Conservation (phyloP, 2,329 filamentous ascomycete genomes). For the Fusarium chuoi region DNA sequence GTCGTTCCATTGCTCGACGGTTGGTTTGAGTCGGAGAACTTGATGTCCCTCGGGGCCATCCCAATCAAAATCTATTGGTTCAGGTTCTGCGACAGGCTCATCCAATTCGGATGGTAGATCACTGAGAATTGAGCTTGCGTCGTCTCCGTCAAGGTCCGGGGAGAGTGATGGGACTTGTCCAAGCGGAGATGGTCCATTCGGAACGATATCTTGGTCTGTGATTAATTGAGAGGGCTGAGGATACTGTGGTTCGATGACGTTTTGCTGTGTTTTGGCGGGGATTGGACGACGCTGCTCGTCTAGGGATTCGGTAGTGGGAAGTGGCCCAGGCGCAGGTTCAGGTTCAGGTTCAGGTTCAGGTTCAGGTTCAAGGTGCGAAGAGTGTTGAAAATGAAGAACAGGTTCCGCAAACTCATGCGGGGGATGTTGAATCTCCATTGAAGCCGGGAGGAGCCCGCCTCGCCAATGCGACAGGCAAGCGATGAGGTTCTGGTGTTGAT, state of each 20-base stretch:
- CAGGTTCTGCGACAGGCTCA: slow-evolving; percentile 40
- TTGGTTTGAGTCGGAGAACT: slow-evolving; percentile 50
- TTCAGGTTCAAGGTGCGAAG: slow-evolving; percentile 11
- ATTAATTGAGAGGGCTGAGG: slow-evolving; percentile 9
- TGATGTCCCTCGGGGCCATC: slow-evolving; percentile 46
- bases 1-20: slow-evolving; percentile 49
- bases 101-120: slow-evolving; percentile 29
- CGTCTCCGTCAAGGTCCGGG: slow-evolving; percentile 19
- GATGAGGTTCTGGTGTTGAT: slow-evolving; percentile 13
- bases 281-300: slow-evolving; percentile 27
- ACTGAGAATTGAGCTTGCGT: slow-evolving; percentile 42
- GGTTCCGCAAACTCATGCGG: slow-evolving; percentile 20
- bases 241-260: slow-evolving; percentile 34
- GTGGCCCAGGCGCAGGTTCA: slow-evolving; percentile 11
- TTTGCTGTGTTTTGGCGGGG: slow-evolving; percentile 28
- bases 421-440: slow-evolving; percentile 39
- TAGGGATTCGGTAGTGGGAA: slow-evolving; percentile 11
- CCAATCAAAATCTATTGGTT: slow-evolving; percentile 48
- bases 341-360: slow-evolving; percentile 10
- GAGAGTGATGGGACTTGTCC: not conserved
- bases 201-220: not conserved
- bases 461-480: slow-evolving; percentile 31
- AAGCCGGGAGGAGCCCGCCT: slow-evolving; percentile 22
- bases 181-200: not conserved
- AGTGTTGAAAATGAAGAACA: slow-evolving; percentile 15